Percentiles rank a stretch among this genome's conserved stretches.
These are phyloP conservation scores for California macrophylla DNA, from an alignment of 441 rosid genomes.

Conservation along the genomic window DNA sequence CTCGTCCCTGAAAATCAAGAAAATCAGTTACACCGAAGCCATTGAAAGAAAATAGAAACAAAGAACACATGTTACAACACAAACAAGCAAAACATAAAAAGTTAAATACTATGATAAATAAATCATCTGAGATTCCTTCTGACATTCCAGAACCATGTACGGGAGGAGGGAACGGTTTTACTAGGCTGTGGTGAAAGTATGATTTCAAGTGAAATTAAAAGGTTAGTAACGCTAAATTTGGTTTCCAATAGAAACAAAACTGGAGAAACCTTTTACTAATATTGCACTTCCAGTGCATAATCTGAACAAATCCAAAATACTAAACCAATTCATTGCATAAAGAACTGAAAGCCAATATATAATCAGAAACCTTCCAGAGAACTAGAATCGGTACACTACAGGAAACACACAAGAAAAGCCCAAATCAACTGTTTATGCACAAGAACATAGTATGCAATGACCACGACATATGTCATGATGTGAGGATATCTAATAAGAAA, in stretches of 20 bases:
- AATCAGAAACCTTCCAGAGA: background rate
- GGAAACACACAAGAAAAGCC: background rate
- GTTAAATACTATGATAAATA: background rate
- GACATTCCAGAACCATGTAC: background rate
- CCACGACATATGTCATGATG: background rate
- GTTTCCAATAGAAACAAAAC: background rate
- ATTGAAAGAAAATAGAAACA: background rate
- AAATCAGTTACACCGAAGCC: background rate
- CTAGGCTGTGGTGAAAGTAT: background rate
- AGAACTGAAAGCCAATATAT: background rate
- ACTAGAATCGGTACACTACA: background rate
- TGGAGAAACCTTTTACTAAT: background rate
- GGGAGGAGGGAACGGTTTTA: background rate
- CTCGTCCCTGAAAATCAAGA: slow-evolving; percentile 54
- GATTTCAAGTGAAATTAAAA: background rate
- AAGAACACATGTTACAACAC: background rate
- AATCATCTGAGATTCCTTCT: background rate
- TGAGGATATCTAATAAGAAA: background rate
- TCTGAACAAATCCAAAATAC: background rate
- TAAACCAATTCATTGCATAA: background rate
- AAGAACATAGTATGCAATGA: background rate
- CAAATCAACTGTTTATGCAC: background rate
- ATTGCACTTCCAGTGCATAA: background rate
- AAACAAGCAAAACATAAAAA: background rate
- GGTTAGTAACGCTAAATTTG: background rate